Percentiles rank a stretch among this genome's conserved stretches.
These are phyloP conservation scores for Trametes sp. DNA, from an alignment of 1,284 basidiomycete genomes.

Conservation along the genomic window DNA sequence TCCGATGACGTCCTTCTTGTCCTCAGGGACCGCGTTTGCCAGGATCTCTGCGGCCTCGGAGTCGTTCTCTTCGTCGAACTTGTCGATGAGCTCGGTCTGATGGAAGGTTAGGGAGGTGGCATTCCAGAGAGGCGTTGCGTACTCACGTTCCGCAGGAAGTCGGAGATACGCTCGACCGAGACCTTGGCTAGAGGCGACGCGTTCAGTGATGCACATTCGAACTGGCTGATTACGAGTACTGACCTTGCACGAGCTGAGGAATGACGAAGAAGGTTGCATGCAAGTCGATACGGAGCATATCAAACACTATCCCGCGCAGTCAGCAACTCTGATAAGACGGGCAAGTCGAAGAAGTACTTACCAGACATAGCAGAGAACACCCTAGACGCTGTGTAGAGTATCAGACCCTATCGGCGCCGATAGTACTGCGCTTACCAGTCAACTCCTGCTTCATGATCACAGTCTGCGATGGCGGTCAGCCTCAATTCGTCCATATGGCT, in stretches of 20 bases:
- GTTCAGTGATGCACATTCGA: not conserved
- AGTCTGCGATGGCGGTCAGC: conserved; percentile 37
- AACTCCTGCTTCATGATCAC: conserved; percentile 43
- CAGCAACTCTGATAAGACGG: no score
- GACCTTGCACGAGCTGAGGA: conserved; percentile 44
- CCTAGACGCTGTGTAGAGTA: conserved; percentile 40
- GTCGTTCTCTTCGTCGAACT: conserved; percentile 43
- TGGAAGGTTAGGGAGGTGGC: not conserved
- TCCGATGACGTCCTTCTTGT: conserved; percentile 43
- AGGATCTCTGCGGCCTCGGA: conserved; percentile 2
- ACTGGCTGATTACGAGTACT: conserved; percentile 35
- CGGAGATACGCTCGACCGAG: conserved; percentile 54
- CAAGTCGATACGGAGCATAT: conserved; percentile 46
- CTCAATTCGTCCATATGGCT: no score
- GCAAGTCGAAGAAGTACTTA: conserved; percentile 26
- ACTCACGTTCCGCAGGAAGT: conserved; percentile 54
- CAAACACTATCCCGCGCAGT: no score
- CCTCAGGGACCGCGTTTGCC: conserved; percentile 12
- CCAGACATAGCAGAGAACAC: conserved; percentile 51
- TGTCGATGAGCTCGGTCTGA: conserved; percentile 59
- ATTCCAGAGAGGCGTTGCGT: conserved; percentile 11
- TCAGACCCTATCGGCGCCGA: not conserved
- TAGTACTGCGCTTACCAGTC: conserved; percentile 33
- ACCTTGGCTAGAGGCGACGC: conserved; percentile 47
- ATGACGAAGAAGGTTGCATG: conserved; percentile 42